Conservation (phyloP, 768 basidiomycete species). For the Trametes gibbosa region DNA sequence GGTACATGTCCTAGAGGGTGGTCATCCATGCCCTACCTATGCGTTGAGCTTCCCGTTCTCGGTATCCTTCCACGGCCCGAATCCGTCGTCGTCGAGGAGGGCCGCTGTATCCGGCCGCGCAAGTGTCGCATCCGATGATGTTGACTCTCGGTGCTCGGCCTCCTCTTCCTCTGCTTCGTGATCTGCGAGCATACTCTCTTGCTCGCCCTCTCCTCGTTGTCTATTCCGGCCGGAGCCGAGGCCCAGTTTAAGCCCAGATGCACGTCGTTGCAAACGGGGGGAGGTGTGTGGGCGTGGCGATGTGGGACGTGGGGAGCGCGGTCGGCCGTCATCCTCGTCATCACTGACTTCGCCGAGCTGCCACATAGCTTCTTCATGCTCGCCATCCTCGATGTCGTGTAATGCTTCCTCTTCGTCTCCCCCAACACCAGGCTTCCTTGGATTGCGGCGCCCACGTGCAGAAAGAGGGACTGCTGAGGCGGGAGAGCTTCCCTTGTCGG, state of each 20-base stretch:
- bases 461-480: slow-evolving; percentile 32
- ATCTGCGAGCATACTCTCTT: slow-evolving; percentile 22
- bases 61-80: slow-evolving; percentile 23
- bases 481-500: slow-evolving; percentile 37
- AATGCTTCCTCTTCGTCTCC: slow-evolving; percentile 41
- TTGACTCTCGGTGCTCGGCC: slow-evolving; percentile 29
- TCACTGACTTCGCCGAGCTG: slow-evolving; percentile 72
- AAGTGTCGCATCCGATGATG: slow-evolving; percentile 39
- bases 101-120: slow-evolving; percentile 20
- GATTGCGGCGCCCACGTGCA: slow-evolving; percentile 27
- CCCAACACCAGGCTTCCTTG: slow-evolving; percentile 24
- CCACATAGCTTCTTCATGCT: slow-evolving; percentile 55
- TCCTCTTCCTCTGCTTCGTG: slow-evolving; percentile 33
- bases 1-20: background rate
- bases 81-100: slow-evolving; percentile 23
- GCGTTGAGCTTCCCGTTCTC: background rate
- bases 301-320: slow-evolving; percentile 29
- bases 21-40: background rate
- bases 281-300: slow-evolving; percentile 20
- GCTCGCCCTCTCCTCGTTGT: slow-evolving; percentile 22
- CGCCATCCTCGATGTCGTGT: slow-evolving; percentile 30
- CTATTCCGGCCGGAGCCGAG: slow-evolving; percentile 2
- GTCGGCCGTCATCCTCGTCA: slow-evolving; percentile 51
- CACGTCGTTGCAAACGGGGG: slow-evolving; percentile 5
- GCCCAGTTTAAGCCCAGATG: slow-evolving; percentile 4